Evolutionary conservation across 2,329 filamentous ascomycete species (phyloP).

Genomic region (Camptophora hylomeconis): DNA sequence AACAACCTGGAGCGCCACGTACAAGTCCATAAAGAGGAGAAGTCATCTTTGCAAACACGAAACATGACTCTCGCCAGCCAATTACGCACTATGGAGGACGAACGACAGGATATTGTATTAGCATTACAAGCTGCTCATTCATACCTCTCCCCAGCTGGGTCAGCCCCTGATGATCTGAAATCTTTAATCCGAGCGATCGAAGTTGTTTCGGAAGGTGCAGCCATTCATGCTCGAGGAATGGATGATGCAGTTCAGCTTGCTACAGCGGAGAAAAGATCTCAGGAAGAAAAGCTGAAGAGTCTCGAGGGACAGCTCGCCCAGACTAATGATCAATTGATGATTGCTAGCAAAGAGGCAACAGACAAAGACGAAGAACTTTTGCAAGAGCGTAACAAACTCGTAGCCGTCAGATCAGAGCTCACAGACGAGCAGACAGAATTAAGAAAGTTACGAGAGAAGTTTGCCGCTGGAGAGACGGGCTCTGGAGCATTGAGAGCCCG

Average conservation of each 20-base stretch:
- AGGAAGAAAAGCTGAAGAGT: conserved; percentile 41
- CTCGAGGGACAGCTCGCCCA: conserved; percentile 37
- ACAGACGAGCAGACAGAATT: conserved; percentile 58
- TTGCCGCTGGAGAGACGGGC: conserved; percentile 72
- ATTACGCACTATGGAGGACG: conserved; percentile 38
- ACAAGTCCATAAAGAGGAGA: conserved; percentile 41
- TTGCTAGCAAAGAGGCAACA: conserved; percentile 34
- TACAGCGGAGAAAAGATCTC: conserved; percentile 50
- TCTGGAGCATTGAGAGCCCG: conserved; percentile 65
- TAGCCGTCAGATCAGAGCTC: conserved; percentile 38
- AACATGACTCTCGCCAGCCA: conserved; percentile 39
- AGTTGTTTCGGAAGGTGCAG: conserved; percentile 43
- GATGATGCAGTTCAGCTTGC: conserved; percentile 48
- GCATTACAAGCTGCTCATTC: conserved; percentile 46
- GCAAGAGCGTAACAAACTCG: conserved; percentile 33
- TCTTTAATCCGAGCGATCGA: conserved; percentile 50
- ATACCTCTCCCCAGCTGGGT: conserved; percentile 42
- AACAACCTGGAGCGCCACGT: conserved; percentile 47
- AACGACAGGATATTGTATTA: conserved; percentile 38
- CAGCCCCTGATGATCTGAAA: conserved; percentile 42
- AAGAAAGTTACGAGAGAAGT: conserved; percentile 52
- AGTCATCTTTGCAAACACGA: conserved; percentile 21
- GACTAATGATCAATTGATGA: conserved; percentile 22
- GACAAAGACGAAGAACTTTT: conserved; percentile 43
- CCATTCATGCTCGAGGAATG: conserved; percentile 46